These are phyloP conservation scores for Ustilago shanxiensis DNA, from an alignment of 1,284 basidiomycete genomes.

Conservation along the genomic window DNA sequence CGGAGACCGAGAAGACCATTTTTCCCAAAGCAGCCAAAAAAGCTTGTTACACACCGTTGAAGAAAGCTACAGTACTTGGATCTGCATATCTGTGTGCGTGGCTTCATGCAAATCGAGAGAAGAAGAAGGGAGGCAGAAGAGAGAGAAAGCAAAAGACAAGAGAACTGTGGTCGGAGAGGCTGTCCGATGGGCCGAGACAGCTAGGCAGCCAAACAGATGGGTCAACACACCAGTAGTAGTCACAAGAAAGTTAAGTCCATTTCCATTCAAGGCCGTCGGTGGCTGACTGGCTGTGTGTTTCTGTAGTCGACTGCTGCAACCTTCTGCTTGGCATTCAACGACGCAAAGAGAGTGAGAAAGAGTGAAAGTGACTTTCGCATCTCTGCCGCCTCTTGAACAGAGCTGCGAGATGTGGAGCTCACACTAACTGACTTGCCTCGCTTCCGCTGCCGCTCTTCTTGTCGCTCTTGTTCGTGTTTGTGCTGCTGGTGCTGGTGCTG, in stretches of 20 bases:
- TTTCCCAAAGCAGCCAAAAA: neutral
- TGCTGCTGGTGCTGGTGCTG: constrained; percentile 1
- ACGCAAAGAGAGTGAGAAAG: too few species aligned
- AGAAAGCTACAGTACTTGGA: too few species aligned
- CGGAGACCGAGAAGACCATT: constrained; percentile 4
- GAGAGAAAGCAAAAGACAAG: neutral
- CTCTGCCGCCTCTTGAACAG: constrained; percentile 1
- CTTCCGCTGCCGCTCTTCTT: constrained; percentile 2
- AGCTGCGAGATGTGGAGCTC: constrained; percentile 7
- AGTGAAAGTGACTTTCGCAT: constrained; percentile 3
- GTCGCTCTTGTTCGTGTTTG: too few species aligned
- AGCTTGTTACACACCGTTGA: neutral
- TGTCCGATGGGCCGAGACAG: constrained; percentile 42
- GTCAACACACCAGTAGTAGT: too few species aligned
- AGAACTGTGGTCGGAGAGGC: constrained; percentile 12
- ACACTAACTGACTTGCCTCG: neutral
- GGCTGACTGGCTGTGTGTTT: constrained; percentile 11
- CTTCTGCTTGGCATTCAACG: constrained; percentile 16
- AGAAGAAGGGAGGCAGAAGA: neutral
- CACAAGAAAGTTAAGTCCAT: constrained; percentile 22
- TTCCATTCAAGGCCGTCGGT: constrained; percentile 27
- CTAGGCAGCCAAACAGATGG: neutral
- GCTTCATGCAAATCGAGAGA: neutral
- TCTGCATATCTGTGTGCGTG: constrained; percentile 3
- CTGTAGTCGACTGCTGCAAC: neutral